Evolutionary conservation across 2,329 filamentous ascomycete species (phyloP).

Genomic region (Xylariaceae sp.): DNA sequence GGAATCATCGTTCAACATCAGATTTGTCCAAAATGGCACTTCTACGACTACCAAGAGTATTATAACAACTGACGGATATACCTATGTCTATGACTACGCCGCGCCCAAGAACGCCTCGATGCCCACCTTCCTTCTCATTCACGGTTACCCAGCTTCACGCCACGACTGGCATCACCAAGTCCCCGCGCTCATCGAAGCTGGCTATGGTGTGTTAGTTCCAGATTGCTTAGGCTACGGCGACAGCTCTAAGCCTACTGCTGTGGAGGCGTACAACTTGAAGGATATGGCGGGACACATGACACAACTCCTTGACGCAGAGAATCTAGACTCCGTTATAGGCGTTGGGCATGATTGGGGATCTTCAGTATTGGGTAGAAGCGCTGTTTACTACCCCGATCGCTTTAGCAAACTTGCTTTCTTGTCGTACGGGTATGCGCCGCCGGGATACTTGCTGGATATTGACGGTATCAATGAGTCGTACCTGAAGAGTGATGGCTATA

Average conservation of each 20-base stretch:
- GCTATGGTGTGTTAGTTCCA: conserved; percentile 4
- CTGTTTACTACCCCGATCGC: neutral
- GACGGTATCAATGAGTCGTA: too few relatives aligned
- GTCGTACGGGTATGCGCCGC: conserved; percentile 10
- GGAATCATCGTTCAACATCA: too few relatives aligned
- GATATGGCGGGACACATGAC: conserved; percentile 3
- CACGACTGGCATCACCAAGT: conserved; percentile 4
- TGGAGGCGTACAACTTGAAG: conserved; percentile 2
- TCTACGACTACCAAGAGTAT: neutral
- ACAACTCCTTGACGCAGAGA: conserved; percentile 4
- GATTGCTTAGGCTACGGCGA: conserved; percentile 7
- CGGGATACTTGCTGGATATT: too few relatives aligned
- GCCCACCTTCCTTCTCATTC: conserved; percentile 2
- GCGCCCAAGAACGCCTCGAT: conserved; percentile 1
- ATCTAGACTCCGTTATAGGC: neutral
- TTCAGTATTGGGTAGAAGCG: neutral
- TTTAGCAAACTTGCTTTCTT: conserved; percentile 7
- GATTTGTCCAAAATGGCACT: too few relatives aligned
- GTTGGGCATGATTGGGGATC: conserved; percentile 8
- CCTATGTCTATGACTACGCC: conserved; percentile 5
- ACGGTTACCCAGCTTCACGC: conserved; percentile 4
- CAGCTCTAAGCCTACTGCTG: conserved; percentile 1
- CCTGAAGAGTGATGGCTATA: too few relatives aligned
- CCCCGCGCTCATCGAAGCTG: neutral
- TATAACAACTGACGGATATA: conserved; percentile 1